Conservation (phyloP, 805 yeast species). For the Suhomyces emberorum region DNA sequence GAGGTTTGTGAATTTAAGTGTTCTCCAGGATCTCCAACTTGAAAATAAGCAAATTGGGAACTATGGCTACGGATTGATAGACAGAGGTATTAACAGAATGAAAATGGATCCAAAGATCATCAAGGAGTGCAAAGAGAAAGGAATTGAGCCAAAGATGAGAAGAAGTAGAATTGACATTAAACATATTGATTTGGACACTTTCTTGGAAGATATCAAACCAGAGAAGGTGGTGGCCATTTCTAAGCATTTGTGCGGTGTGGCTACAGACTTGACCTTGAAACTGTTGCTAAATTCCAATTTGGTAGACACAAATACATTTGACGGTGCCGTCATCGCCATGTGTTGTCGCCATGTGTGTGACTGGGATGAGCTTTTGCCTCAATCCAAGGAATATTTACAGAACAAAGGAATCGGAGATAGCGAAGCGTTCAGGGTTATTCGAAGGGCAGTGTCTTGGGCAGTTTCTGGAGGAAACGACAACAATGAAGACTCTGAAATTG, state of each 20-base stretch:
- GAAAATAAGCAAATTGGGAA: background rate
- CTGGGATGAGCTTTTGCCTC: slow-evolving; percentile 51
- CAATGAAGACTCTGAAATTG: too few relatives aligned
- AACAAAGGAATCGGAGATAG: slow-evolving; percentile 29
- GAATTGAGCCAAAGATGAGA: slow-evolving; percentile 30
- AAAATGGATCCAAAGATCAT: slow-evolving; percentile 70
- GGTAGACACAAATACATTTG: slow-evolving; percentile 20
- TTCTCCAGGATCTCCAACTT: slow-evolving; percentile 19
- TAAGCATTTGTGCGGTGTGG: slow-evolving; percentile 91
- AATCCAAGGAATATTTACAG: slow-evolving; percentile 40
- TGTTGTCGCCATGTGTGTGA: slow-evolving; percentile 88
- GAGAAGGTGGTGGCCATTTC: slow-evolving; percentile 59
- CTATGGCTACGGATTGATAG: slow-evolving; percentile 60
- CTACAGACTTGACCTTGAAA: slow-evolving; percentile 79
- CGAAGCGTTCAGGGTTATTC: slow-evolving; percentile 45
- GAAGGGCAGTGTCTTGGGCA: slow-evolving; percentile 83
- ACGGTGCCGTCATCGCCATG: slow-evolving; percentile 80
- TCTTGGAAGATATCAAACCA: slow-evolving; percentile 28
- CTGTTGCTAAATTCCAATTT: slow-evolving; percentile 48
- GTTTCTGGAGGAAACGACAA: too few relatives aligned
- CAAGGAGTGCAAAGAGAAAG: slow-evolving; percentile 41
- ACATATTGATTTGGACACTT: slow-evolving; percentile 55
- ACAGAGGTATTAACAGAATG: slow-evolving; percentile 73
- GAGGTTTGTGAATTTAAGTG: slow-evolving; percentile 50
- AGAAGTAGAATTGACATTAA: slow-evolving; percentile 76